These are phyloP conservation scores for Suillus americanus DNA, from an alignment of 768 basidiomycete genomes.

Conservation along the genomic window DNA sequence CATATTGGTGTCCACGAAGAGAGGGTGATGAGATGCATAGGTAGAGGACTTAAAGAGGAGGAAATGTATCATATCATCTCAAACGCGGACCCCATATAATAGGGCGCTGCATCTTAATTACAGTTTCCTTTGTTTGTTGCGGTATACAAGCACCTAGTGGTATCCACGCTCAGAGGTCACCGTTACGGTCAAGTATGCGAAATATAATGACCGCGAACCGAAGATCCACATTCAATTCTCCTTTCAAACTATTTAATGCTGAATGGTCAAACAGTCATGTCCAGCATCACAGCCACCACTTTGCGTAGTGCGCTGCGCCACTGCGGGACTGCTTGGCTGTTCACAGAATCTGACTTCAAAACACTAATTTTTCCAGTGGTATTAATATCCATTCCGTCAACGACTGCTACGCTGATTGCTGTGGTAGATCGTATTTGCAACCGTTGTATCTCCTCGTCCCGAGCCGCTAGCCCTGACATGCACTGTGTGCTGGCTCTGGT, in stretches of 20 bases:
- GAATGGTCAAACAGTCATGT: background rate
- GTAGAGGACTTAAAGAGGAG: too few species aligned
- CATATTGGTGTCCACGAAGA: too few species aligned
- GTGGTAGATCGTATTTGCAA: conserved; percentile 15
- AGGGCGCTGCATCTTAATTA: too few species aligned
- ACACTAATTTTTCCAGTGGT: conserved; percentile 37
- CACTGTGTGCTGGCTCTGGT: conserved; percentile 28
- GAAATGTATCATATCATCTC: too few species aligned
- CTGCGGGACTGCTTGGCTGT: conserved; percentile 31
- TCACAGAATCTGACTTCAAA: conserved; percentile 35
- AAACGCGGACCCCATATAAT: too few species aligned
- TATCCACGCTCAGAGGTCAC: too few species aligned
- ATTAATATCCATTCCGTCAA: conserved; percentile 3
- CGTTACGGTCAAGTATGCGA: background rate
- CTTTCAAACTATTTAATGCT: background rate
- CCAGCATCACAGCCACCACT: background rate
- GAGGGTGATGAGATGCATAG: too few species aligned
- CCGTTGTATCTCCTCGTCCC: conserved; percentile 4
- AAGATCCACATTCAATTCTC: too few species aligned
- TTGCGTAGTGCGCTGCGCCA: conserved; percentile 2
- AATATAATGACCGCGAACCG: background rate
- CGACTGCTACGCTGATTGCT: background rate
- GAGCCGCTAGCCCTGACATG: background rate
- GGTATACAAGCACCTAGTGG: too few species aligned
- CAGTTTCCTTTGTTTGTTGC: too few species aligned